These are phyloP conservation scores for Sesbania bispinosa DNA, from an alignment of 306 rosid species.

Conservation along the genomic window DNA sequence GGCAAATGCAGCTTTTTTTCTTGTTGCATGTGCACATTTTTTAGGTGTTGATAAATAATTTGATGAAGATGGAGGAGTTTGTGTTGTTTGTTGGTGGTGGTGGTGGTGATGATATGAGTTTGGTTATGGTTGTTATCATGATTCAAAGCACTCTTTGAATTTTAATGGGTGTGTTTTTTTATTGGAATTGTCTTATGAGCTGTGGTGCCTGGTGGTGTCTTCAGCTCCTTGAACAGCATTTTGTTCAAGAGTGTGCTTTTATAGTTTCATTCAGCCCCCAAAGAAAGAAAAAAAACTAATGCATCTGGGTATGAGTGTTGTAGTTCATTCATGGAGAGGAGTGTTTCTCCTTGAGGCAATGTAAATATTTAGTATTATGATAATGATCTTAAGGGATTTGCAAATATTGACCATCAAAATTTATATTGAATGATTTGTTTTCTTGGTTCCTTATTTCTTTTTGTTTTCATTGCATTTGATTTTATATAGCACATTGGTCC, in stretches of 20 bases:
- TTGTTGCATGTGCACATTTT: conserved; percentile 25
- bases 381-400: conserved; percentile 13
- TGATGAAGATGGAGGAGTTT: conserved; percentile 14
- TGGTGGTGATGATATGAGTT: not conserved
- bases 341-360: conserved; percentile 23
- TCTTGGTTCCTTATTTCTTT: not conserved
- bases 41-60: conserved; percentile 48
- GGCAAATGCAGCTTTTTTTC: not conserved
- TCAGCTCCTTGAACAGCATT: conserved; percentile 33
- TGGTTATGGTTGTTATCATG: conserved; percentile 24
- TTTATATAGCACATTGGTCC: not conserved
- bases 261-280: too few species aligned
- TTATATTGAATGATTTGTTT: conserved; percentile 12
- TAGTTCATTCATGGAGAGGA: conserved; percentile 10
- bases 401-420: conserved; percentile 2
- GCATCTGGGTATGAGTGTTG: conserved; percentile 21
- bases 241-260: conserved; percentile 33
- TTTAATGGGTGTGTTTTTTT: conserved; percentile 23
- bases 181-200: conserved; percentile 18
- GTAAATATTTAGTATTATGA: conserved; percentile 35
- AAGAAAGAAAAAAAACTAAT: not conserved
- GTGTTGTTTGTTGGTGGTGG: not conserved
- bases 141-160: conserved; percentile 56
- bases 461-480: not conserved
- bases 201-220: conserved; percentile 20